Evolutionary conservation across 169 alveolate genomes (phyloP).

Genomic region (Cyclospora cayetanensis): DNA sequence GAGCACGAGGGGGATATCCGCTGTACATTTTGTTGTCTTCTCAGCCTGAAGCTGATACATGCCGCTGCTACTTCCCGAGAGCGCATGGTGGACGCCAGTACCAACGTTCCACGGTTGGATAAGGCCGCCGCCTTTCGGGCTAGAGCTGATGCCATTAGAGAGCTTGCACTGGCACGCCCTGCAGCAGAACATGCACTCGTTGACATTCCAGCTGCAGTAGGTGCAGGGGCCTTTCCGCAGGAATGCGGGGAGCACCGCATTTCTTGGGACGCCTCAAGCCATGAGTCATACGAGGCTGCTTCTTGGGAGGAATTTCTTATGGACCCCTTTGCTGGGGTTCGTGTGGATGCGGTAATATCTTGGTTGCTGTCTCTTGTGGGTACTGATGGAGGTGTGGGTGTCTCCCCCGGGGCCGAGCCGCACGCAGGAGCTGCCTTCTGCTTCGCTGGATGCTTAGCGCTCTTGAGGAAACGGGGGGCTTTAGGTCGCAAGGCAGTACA

Average conservation of each 20-base stretch:
- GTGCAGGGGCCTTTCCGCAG: too few species aligned
- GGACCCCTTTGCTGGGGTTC: constrained; percentile 59
- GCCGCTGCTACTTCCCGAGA: constrained; percentile 41
- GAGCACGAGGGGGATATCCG: constrained; percentile 59
- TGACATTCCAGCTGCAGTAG: too few species aligned
- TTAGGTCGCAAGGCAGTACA: background rate
- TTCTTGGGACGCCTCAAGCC: too few species aligned
- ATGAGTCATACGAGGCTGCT: too few species aligned
- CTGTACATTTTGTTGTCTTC: constrained; percentile 56
- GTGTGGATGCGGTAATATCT: constrained; percentile 9
- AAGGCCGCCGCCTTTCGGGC: too few species aligned
- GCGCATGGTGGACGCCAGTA: too few species aligned
- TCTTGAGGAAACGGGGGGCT: constrained; percentile 36
- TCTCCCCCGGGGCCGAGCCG: constrained; percentile 76
- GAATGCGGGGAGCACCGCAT: too few species aligned
- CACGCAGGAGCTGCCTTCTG: constrained; percentile 80
- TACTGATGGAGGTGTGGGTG: constrained; percentile 78
- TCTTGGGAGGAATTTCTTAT: constrained; percentile 1
- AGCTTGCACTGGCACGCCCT: too few species aligned
- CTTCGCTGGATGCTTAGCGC: constrained; percentile 73
- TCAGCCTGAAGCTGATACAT: constrained; percentile 56
- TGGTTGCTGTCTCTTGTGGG: constrained; percentile 50
- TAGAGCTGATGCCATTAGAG: too few species aligned
- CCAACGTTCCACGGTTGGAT: too few species aligned
- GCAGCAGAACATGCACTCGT: too few species aligned